These are phyloP conservation scores for Ceriops tagal DNA, from an alignment of 345 rosid genomes.

Conservation along the genomic window DNA sequence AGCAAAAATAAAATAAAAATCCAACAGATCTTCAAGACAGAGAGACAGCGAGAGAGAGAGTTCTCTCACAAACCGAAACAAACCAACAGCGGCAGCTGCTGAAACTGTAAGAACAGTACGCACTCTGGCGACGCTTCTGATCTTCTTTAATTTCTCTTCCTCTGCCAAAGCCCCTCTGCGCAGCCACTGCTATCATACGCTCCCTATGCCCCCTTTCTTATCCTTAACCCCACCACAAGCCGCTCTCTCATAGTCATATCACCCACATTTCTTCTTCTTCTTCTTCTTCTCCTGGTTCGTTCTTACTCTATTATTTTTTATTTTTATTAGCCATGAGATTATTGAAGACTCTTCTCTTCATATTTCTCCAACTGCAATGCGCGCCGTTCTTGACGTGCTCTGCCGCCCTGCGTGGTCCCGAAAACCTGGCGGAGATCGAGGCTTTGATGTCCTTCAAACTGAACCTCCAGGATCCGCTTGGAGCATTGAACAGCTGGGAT, in stretches of 20 bases:
- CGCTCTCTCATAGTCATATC: not conserved
- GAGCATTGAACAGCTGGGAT: conserved; percentile 68
- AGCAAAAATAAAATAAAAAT: too few relatives aligned
- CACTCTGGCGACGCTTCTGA: not conserved
- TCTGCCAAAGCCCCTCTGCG: not conserved
- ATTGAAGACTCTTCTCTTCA: too few relatives aligned
- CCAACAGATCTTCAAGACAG: too few relatives aligned
- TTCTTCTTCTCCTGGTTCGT: not conserved
- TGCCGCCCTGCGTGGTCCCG: conserved; percentile 25
- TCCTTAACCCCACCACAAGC: not conserved
- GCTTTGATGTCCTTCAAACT: conserved; percentile 71
- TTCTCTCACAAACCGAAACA: too few relatives aligned
- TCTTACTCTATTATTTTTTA: too few relatives aligned
- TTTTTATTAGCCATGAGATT: too few relatives aligned
- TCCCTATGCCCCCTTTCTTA: not conserved
- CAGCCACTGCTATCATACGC: not conserved
- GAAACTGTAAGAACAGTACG: not conserved
- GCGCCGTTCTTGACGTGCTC: conserved; percentile 21
- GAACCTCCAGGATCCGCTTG: conserved; percentile 72
- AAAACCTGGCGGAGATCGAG: conserved; percentile 51
- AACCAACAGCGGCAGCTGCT: too few relatives aligned
- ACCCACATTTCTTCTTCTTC: not conserved
- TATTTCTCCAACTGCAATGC: conserved; percentile 1
- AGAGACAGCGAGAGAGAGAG: too few relatives aligned
- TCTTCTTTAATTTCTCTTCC: not conserved